Percentiles rank a stretch among this genome's conserved stretches.
Conservation (phyloP, 78 protist genomes). For the Capsaspora owczarzaki region DNA sequence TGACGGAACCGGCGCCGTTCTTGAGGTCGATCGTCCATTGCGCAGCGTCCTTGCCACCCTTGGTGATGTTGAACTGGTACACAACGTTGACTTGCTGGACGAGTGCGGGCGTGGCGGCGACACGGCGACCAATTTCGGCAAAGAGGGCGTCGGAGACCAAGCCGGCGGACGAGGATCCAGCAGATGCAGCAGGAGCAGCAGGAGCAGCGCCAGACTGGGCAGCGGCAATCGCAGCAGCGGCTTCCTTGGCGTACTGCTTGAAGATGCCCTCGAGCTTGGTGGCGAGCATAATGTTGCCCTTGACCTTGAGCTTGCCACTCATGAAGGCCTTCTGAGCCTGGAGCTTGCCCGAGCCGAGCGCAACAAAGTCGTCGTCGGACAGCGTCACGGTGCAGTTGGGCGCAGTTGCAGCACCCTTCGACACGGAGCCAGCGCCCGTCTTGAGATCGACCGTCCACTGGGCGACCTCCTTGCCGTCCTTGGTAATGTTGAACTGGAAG, state of each 20-base stretch:
- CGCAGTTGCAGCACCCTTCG: background rate
- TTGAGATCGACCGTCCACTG: conserved; percentile 11
- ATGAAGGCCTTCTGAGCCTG: conserved; percentile 1
- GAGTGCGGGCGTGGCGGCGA: background rate
- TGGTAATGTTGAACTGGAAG: conserved; percentile 5
- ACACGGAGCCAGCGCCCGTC: background rate
- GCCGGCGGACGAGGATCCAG: background rate
- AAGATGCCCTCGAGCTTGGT: background rate
- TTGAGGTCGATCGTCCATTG: background rate
- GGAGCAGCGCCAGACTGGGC: background rate
- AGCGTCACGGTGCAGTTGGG: conserved; percentile 5
- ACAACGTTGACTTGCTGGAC: conserved; percentile 12
- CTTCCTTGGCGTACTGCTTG: background rate
- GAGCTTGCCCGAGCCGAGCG: conserved; percentile 5
- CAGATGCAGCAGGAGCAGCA: background rate
- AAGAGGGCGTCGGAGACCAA: background rate
- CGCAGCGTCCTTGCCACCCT: background rate
- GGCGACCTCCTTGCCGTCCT: conserved; percentile 13
- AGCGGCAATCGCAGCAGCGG: background rate
- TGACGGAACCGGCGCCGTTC: background rate
- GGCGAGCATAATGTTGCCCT: conserved; percentile 14
- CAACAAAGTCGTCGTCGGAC: conserved; percentile 3
- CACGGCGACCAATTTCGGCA: background rate
- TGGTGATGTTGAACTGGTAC: conserved; percentile 5
- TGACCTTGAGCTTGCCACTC: background rate